Conservation (phyloP, 2,329 filamentous ascomycete species). For the Diaporthe eres region DNA sequence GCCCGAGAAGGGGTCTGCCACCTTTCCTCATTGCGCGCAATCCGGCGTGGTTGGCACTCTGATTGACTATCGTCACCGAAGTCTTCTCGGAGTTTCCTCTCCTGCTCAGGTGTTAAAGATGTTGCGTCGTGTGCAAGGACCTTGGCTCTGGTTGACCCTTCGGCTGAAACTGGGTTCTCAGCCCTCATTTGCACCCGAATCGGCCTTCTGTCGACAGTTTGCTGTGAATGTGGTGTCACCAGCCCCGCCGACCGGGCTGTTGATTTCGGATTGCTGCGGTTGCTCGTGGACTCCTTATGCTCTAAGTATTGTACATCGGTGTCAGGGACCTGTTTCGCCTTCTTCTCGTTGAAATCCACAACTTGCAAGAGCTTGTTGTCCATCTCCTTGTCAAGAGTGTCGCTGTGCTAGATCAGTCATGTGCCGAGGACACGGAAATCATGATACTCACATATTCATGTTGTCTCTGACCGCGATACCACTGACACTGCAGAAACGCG, state of each 20-base stretch:
- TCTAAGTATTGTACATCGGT: slow-evolving; percentile 26
- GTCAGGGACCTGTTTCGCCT: background rate
- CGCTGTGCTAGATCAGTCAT: slow-evolving; percentile 27
- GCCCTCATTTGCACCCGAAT: slow-evolving; percentile 35
- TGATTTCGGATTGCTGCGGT: background rate
- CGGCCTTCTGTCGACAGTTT: background rate
- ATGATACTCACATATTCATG: slow-evolving; percentile 17
- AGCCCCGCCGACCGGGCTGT: background rate
- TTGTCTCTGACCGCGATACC: background rate
- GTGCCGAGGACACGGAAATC: too few relatives aligned
- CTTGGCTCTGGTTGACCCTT: background rate
- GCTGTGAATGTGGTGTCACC: background rate
- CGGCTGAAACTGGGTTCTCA: background rate
- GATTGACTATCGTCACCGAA: slow-evolving; percentile 27
- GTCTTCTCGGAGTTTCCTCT: slow-evolving; percentile 6
- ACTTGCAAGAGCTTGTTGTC: background rate
- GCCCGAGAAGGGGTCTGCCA: background rate
- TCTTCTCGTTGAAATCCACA: background rate
- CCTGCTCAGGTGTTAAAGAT: slow-evolving; percentile 21
- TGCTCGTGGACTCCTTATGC: background rate
- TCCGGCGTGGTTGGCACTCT: background rate
- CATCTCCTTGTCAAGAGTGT: background rate
- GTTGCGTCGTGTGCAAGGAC: background rate
- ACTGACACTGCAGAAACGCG: background rate
- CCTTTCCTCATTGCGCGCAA: background rate